Percentiles rank a stretch among this genome's conserved stretches.
These are phyloP conservation scores for Fonsecaea erecta DNA, from an alignment of 2,329 filamentous ascomycete species.

Conservation along the genomic window DNA sequence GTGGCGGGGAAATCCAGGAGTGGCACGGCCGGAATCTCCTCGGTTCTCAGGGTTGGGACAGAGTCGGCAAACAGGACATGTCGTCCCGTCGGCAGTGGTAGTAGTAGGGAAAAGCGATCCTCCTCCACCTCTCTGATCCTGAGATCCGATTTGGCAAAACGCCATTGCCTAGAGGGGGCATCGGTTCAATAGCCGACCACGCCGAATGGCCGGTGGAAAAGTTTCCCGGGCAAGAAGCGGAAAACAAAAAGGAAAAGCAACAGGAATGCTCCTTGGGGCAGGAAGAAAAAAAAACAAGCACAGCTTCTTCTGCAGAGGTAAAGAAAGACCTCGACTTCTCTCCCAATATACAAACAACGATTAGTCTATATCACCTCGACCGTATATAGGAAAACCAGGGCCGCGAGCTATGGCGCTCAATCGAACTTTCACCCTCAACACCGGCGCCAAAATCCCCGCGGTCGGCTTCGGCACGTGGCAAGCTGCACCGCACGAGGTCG, in stretches of 20 bases:
- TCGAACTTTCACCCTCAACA: constrained; percentile 39
- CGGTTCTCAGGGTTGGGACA: background rate
- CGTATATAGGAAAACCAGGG: background rate
- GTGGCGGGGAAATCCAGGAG: background rate
- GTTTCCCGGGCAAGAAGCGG: background rate
- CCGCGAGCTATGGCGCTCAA: constrained; percentile 28
- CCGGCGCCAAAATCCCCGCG: constrained; percentile 42
- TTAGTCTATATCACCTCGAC: background rate
- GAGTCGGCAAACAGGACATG: background rate
- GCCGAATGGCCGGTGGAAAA: background rate
- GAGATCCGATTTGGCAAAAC: background rate
- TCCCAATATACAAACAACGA: background rate
- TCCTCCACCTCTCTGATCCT: background rate
- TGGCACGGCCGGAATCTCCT: background rate
- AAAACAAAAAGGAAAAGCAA: background rate
- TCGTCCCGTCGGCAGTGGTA: background rate
- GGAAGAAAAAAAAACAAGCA: background rate
- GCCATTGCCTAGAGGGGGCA: background rate
- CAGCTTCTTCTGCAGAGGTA: background rate
- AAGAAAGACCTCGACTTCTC: background rate
- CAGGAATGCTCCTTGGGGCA: background rate
- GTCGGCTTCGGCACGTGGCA: constrained; percentile 44
- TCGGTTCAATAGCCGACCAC: background rate
- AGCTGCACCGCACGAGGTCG: constrained; percentile 52
- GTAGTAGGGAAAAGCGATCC: background rate